phyloP scores from a whole-genome alignment of 1,284 basidiomycete species.

The Puccinia novopanici region DNA sequence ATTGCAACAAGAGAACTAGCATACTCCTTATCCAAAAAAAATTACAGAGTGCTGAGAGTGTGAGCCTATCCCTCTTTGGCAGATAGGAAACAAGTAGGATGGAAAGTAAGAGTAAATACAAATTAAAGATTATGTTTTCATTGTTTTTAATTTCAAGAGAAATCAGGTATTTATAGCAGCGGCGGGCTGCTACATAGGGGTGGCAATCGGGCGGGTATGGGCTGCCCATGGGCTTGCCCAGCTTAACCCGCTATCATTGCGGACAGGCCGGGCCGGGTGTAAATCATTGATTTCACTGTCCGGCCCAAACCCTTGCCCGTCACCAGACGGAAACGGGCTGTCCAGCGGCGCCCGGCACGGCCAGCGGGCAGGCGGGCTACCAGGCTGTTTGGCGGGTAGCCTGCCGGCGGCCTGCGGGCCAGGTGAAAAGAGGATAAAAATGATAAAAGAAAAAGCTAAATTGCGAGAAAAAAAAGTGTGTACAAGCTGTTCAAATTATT shows the following conservation, averaged over 20 bases:
- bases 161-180: no score
- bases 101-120: no score
- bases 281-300: not conserved
- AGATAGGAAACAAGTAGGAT: no score
- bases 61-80: no score
- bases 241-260: not conserved
- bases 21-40: no score
- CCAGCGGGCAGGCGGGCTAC: not conserved
- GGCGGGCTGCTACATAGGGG: no score
- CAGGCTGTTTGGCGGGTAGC: not conserved
- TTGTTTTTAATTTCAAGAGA: no score
- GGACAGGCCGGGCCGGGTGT: not conserved
- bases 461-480: not conserved
- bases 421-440: no score
- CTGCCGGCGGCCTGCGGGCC: not conserved
- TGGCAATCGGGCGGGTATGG: not conserved
- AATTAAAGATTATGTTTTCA: no score
- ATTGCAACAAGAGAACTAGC: no score
- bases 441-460: not conserved
- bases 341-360: not conserved
- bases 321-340: not conserved
- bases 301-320: slow-evolving; percentile 8
- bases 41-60: no score
- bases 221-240: not conserved
- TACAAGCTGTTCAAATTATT: not conserved